Evolutionary conservation across 306 rosid species (phyloP), one percentile per base, ranked within the genome.

Genomic region (Canavalia gladiata): DNA sequence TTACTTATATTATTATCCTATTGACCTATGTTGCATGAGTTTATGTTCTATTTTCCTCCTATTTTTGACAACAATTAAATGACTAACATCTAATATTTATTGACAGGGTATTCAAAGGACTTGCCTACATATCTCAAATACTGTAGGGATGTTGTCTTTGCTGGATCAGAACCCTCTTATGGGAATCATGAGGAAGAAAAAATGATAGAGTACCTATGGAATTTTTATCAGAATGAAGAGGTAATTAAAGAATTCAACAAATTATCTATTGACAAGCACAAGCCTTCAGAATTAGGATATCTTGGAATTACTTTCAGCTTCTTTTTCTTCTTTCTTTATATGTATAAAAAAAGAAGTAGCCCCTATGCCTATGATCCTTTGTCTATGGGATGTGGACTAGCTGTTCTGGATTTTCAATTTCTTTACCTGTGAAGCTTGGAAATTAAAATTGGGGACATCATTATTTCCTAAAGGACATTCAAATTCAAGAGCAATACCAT

Each of bases 71-170:
- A 52, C 54, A 46, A 42, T 42, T 18, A 50, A 67, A 18, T 31
- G 6, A 59, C 54, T 72, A 59, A 68, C 45, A 54, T 68, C 55
- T 54, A 51, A 37, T 54, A 62, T 76, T 64, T 83, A 8, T 77
- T 79, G 62, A 79, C 93, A 94, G 97, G 83, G 62, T 89, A 88
- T 81, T 87, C 92, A 8, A 90, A 92, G 82, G 95, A 93, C 90
- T 83, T 95, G 46, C 76, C 90, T 12, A 72, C 92, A 7, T 95
- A 92, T 90, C 97, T 95, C 72, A 90, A 85, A 70, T 88, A 85
- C 87, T 95, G 94, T 74, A 91, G 86, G 88, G 94, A 92, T 86
- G 88, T 84, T 60, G 92, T 84, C 63, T 95, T 92, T 88, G 89
- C 94, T 83, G 95, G 97, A 80, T 85, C 82, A 81, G 94, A 92